Conservation (phyloP, 23 red algal species). For the Agarophyton chilense region DNA sequence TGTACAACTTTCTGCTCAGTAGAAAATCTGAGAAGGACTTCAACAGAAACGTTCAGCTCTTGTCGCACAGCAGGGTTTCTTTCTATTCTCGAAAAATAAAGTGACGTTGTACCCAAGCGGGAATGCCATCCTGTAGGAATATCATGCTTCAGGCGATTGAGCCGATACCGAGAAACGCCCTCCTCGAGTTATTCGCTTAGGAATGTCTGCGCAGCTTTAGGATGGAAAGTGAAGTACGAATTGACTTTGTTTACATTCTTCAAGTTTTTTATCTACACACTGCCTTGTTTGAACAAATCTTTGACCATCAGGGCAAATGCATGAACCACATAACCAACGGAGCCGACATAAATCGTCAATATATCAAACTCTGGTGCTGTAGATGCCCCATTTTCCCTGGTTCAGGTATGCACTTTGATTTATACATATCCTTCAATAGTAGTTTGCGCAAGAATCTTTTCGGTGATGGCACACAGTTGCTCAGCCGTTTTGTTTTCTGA, state of each 20-base stretch:
- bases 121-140: conserved; percentile 7
- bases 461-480: too few relatives aligned
- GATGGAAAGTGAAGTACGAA: not conserved
- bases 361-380: not conserved
- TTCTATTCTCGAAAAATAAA: too few relatives aligned
- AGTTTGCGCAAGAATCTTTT: not conserved
- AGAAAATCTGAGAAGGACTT: too few relatives aligned
- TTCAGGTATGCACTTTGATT: not conserved
- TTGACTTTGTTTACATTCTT: not conserved
- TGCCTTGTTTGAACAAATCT: not conserved
- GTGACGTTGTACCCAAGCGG: not conserved
- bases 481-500: not conserved
- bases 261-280: not conserved
- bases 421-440: not conserved
- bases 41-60: too few relatives aligned
- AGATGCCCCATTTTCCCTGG: not conserved
- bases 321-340: not conserved
- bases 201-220: not conserved
- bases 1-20: too few relatives aligned
- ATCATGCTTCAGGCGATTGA: not conserved
- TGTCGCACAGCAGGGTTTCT: too few relatives aligned
- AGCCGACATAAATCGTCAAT: not conserved
- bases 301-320: not conserved
- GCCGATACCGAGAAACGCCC: not conserved
- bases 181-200: not conserved